Evolutionary conservation across 371 early-diverging fungal species (phyloP).

Genomic region (Syncephalastrum racemosum): DNA sequence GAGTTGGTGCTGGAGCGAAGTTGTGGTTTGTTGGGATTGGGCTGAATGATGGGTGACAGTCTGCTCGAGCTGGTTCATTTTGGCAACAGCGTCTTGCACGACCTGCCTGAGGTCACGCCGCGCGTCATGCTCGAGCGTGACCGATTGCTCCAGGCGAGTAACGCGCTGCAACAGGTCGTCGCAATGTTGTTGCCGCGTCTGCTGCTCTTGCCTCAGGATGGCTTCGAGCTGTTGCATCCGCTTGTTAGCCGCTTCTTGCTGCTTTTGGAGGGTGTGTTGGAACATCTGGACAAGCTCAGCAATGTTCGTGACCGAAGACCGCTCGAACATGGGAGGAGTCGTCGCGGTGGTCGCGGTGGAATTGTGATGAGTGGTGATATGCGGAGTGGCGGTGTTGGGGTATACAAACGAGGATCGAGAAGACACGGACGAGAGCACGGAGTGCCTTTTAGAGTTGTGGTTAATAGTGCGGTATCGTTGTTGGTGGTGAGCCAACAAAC

Average conservation of each 20-base stretch:
- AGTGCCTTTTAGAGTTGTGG: background rate
- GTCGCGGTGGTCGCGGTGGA: no score
- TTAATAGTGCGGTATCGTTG: slow-evolving; percentile 2
- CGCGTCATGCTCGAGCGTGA: background rate
- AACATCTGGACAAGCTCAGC: slow-evolving; percentile 27
- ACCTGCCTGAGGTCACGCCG: slow-evolving; percentile 3
- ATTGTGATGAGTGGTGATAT: background rate
- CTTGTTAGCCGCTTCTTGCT: slow-evolving; percentile 22
- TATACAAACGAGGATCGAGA: no score
- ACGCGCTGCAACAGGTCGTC: slow-evolving; percentile 5
- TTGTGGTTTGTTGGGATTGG: background rate
- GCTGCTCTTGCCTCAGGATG: slow-evolving; percentile 23
- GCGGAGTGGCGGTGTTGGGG: slow-evolving; percentile 1
- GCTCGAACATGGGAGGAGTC: no score
- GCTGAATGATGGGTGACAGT: background rate
- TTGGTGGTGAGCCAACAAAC: slow-evolving; percentile 13
- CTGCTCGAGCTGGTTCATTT: slow-evolving; percentile 2
- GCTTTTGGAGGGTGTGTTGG: slow-evolving; percentile 24
- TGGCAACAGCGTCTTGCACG: background rate
- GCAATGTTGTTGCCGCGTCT: slow-evolving; percentile 6
- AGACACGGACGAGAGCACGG: no score
- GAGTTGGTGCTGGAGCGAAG: slow-evolving; percentile 5
- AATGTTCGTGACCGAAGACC: background rate
- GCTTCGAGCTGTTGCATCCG: slow-evolving; percentile 26
- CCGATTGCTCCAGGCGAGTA: background rate